A percentile compares a stretch with the other conserved stretches of the same genome.
Evolutionary conservation across 2,329 filamentous ascomycete genomes (phyloP).

Genomic region (Fusarium subglutinans): DNA sequence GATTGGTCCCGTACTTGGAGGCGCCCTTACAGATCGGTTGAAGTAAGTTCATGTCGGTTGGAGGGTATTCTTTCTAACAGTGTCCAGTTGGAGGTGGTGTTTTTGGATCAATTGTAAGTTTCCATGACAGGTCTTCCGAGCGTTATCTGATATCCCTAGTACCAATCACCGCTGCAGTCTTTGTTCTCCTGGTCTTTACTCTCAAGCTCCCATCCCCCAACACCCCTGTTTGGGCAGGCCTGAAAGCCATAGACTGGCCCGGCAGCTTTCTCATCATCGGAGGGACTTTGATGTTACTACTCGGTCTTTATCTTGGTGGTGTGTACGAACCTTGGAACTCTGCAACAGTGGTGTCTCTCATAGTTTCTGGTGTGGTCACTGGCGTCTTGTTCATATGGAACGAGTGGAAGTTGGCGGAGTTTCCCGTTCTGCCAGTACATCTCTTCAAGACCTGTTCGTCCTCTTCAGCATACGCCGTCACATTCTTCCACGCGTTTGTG

Average conservation of each 20-base stretch:
- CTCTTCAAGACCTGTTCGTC: constrained; percentile 67
- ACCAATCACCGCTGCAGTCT: constrained; percentile 62
- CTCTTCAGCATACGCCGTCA: constrained; percentile 61
- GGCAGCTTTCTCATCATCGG: constrained; percentile 71
- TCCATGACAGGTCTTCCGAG: fast-evolving
- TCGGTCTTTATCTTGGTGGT: constrained; percentile 76
- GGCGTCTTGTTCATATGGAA: constrained; percentile 64
- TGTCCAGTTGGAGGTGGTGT: constrained; percentile 55
- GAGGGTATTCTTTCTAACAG: neutral
- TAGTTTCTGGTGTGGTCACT: constrained; percentile 66
- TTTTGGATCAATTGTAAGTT: constrained; percentile 61
- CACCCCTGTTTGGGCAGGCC: constrained; percentile 68
- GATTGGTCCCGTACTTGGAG: constrained; percentile 72
- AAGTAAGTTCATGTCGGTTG: constrained; percentile 48
- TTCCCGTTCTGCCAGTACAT: constrained; percentile 74
- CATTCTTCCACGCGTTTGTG: constrained; percentile 60
- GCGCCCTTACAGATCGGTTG: constrained; percentile 69
- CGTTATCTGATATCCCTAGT: constrained; percentile 40
- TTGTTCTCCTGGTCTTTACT: constrained; percentile 68
- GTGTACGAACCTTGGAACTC: constrained; percentile 69
- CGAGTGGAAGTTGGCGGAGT: constrained; percentile 70
- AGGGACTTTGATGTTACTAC: constrained; percentile 73
- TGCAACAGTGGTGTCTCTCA: constrained; percentile 67
- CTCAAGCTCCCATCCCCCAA: constrained; percentile 73
- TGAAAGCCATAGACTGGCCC: constrained; percentile 68